A percentile compares a stretch with the other conserved stretches of the same genome.
Conservation (phyloP, 768 basidiomycete genomes). For the Mrakia blollopis region DNA sequence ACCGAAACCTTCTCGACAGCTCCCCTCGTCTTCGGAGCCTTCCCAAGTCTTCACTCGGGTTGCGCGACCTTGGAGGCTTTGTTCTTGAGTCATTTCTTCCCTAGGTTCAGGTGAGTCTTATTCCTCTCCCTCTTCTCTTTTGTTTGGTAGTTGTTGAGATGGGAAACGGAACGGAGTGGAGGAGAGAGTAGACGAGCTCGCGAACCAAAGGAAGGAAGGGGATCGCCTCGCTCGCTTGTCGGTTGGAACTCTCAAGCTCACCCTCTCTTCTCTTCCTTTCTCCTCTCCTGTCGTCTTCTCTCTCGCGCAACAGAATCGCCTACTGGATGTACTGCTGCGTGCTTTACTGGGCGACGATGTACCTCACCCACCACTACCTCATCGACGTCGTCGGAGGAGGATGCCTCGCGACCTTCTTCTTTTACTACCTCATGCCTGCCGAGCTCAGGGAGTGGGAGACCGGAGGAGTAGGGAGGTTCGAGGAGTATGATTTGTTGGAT, state of each 20-base stretch:
- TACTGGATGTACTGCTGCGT: conserved; percentile 78
- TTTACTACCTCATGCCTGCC: conserved; percentile 82
- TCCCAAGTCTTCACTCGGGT: conserved; percentile 87
- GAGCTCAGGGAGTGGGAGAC: conserved; percentile 50
- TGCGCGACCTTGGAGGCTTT: conserved; percentile 87
- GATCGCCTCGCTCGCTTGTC: no score
- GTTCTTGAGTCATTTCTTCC: conserved; percentile 93
- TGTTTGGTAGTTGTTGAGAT: neutral
- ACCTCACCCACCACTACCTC: conserved; percentile 66
- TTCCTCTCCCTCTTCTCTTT: neutral
- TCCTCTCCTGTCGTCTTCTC: no score
- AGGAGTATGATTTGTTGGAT: conserved; percentile 34
- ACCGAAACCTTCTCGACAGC: conserved; percentile 74
- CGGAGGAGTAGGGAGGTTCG: conserved; percentile 25
- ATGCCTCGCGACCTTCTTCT: conserved; percentile 77
- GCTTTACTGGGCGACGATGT: conserved; percentile 69
- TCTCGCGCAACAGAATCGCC: conserved; percentile 39
- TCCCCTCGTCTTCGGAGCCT: conserved; percentile 93
- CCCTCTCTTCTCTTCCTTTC: neutral
- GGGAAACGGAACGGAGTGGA: neutral
- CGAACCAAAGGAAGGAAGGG: neutral
- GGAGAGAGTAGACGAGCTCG: neutral
- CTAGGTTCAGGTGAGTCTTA: conserved; percentile 48
- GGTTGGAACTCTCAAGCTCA: neutral
- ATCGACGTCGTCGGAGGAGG: conserved; percentile 95